Evolutionary conservation across 345 rosid genomes (phyloP).

Genomic region (Conringia planisiliqua): DNA sequence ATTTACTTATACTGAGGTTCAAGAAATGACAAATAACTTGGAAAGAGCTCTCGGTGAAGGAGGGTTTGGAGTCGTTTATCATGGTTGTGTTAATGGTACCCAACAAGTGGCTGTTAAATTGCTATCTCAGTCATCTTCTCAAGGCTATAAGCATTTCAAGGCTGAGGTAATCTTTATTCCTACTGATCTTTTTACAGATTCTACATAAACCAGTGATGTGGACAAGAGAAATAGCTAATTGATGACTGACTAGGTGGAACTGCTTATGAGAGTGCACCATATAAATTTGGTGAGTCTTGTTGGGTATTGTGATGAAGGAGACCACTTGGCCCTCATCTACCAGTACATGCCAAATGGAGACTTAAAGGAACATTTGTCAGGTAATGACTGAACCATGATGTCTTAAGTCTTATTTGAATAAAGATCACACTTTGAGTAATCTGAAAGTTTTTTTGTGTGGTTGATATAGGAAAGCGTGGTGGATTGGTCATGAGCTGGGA

Average conservation of each 20-base stretch:
- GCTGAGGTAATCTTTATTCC: slow-evolving; percentile 30
- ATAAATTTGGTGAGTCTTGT: slow-evolving; percentile 36
- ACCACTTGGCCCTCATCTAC: slow-evolving; percentile 29
- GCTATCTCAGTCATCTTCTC: slow-evolving; percentile 34
- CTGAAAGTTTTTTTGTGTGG: background rate
- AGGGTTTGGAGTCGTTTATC: slow-evolving; percentile 40
- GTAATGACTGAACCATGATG: background rate
- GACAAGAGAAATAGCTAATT: background rate
- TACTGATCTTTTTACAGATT: too few relatives aligned
- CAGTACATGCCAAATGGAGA: slow-evolving; percentile 41
- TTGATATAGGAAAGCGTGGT: background rate
- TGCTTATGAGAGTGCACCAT: slow-evolving; percentile 42
- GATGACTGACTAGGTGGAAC: slow-evolving; percentile 29
- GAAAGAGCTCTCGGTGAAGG: slow-evolving; percentile 34
- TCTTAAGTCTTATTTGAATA: background rate
- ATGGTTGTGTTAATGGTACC: slow-evolving; percentile 27
- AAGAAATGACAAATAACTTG: slow-evolving; percentile 38
- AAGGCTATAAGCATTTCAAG: slow-evolving; percentile 41
- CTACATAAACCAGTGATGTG: too few relatives aligned
- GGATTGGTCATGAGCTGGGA: background rate
- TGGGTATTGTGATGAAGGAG: slow-evolving; percentile 37
- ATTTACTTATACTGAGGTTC: slow-evolving; percentile 14
- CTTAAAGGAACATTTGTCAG: slow-evolving; percentile 16
- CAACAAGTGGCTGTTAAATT: slow-evolving; percentile 41
- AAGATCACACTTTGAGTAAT: background rate